Conservation (phyloP, 805 yeast genomes). For the Cephaloascus albidus region DNA sequence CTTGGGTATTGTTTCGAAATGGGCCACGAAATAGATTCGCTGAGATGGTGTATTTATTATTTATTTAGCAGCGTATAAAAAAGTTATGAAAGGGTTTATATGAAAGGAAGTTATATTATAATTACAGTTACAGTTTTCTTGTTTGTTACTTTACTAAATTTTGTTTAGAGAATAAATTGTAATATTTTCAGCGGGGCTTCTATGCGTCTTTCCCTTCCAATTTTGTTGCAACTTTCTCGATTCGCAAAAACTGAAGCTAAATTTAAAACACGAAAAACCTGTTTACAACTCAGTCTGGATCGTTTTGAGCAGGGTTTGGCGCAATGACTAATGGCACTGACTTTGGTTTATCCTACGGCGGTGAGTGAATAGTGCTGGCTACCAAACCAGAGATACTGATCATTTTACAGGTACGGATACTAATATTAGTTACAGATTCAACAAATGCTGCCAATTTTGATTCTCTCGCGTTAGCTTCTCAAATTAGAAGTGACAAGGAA, state of each 20-base stretch:
- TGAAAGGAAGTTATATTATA: background rate
- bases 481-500: background rate
- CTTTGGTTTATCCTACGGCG: background rate
- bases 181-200: background rate
- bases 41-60: conserved; percentile 18
- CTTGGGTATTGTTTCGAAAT: conserved; percentile 17
- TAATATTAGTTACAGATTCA: background rate
- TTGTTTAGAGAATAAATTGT: no score
- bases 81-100: no score
- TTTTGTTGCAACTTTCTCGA: background rate
- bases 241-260: background rate
- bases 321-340: background rate
- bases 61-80: no score
- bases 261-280: background rate
- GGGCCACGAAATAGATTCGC: conserved; percentile 14
- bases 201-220: background rate
- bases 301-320: background rate
- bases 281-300: background rate
- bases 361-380: background rate
- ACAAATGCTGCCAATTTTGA: background rate
- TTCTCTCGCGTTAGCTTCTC: no score
- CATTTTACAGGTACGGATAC: background rate
- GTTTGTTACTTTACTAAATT: background rate
- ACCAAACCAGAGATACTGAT: background rate
- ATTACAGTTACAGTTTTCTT: background rate